These are phyloP conservation scores for Geotrichum phurueaensis DNA, from an alignment of 1,139 yeast genomes.

Conservation along the genomic window DNA sequence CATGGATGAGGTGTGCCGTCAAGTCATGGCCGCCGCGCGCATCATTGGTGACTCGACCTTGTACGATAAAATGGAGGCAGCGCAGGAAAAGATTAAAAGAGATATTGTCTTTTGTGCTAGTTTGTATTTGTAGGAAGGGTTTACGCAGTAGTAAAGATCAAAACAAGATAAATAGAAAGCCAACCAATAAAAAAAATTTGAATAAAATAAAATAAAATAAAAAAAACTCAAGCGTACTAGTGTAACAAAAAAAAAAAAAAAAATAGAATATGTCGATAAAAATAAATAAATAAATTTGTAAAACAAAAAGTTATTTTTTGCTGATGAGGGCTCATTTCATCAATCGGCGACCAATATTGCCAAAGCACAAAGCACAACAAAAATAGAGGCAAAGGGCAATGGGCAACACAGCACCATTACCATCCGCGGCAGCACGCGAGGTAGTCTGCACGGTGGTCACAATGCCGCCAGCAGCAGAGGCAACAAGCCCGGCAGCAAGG, in stretches of 20 bases:
- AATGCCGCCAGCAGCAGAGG: conserved; percentile 31
- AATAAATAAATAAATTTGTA: background rate
- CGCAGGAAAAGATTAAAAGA: conserved; percentile 91
- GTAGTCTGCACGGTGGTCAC: conserved; percentile 27
- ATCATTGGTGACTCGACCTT: conserved; percentile 89
- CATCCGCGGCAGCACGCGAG: conserved; percentile 20
- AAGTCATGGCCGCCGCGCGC: conserved; percentile 88
- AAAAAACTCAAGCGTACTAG: background rate
- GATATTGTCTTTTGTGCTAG: conserved; percentile 98
- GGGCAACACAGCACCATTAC: conserved; percentile 25
- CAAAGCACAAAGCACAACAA: conserved; percentile 62
- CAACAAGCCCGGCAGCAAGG: conserved; percentile 35
- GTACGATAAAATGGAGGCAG: conserved; percentile 82
- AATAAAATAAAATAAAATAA: background rate
- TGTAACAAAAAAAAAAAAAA: background rate
- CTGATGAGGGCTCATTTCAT: background rate
- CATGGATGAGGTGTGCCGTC: conserved; percentile 89
- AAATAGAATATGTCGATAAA: background rate
- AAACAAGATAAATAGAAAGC: background rate
- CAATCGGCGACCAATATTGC: conserved; percentile 45
- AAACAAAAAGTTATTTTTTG: background rate
- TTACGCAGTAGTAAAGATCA: background rate
- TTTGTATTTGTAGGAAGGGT: conserved; percentile 53
- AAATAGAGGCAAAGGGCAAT: conserved; percentile 47
- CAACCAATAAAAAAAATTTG: background rate